Evolutionary conservation across 2,329 filamentous ascomycete genomes (phyloP), one percentile per base, ranked within the genome.

Genomic region (Lasiodiplodia gonubiensis): DNA sequence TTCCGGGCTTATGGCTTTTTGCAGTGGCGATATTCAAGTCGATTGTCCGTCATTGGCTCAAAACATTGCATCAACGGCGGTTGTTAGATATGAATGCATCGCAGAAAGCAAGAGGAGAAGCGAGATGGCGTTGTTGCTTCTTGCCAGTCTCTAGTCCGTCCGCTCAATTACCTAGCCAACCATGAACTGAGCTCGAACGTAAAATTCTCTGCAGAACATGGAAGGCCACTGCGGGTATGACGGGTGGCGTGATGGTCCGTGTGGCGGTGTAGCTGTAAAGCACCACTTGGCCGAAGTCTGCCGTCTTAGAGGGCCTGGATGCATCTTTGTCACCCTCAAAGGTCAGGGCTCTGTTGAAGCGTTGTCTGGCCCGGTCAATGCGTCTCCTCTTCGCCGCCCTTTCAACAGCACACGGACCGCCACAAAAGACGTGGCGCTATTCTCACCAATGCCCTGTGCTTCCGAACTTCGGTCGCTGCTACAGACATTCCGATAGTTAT

Each of bases 231-330:
- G 25, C 39, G 18, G 57, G 18, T 18, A 48, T 27, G 8, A 23
- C 42, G 12, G 16, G 46, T 63, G 59, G 59, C 59, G 59, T 51
- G 59, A 52, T 51, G 46, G 46, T 39, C 46, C 46, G 46, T 30
- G 16, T 51, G 59, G 59, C 59, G 59, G 59, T 63, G 59, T 63
- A 33, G 46, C 27, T 25, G 25, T 30, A 30, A 23, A 33, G 30
- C 16, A 63, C 14, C n/a, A 25, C n/a, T n/a, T 23, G n/a, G 39
- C 57, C 57, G 57, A 49, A 21, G 39, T 49, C n/a, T n/a, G 16
- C 27, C 30, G 27, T 14, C 23, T 25, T 35, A 2, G 21, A 18
- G 14, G 33, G 39, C n/a, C 59, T 51, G 59, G 27, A 37, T 52
- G 59, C 42, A 37, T 48, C 39, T 25, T 60, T 25, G 10, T n/a